Base-by-base conservation (phyloP, 2,329 filamentous ascomycete species). In the Scytalidium lignicola region DNA sequence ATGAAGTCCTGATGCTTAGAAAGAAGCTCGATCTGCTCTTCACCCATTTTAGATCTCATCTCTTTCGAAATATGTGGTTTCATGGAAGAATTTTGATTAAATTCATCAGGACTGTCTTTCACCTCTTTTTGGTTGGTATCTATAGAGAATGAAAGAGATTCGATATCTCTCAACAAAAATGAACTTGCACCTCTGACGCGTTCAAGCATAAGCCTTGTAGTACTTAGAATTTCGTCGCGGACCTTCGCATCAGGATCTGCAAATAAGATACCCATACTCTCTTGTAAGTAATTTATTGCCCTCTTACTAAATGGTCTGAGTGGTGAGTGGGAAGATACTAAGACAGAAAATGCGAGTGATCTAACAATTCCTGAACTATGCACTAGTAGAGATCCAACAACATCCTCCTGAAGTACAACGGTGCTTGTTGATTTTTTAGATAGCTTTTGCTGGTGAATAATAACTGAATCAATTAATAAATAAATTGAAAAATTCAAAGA, bases 201-300 rank as follows among this genome's bases (percentile, higher is more conserved):
- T 58, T 86, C 84, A 51, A 91, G 80, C 64, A 97, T 81, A 58
- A 85, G 83, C 53, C 88, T 85, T 2, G 86, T 82, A 53, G 88
- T 79, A 20, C 83, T 82, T 21, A 92, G 75, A 1, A 95, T 75
- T 57, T 95, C 89, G 50, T 91, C 86, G 49, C 93, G 82, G 56
- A 91, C 86, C 59, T 92, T 90, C 5, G 92, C 84, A 63, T 96
- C 90, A 0, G 88, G 83, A 54, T 96, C 91, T 2, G 89, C 82
- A 62, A 95, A 86, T 55, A 92, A 82, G 15, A 84, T 78, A 1
- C 79, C 75, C 3, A 97, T 69, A 51, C 88, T 82, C 28, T 71
- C 73, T 47, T 75, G 75, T 2, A 97, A 70, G 12, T 86, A 74
- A 2, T 69, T 65, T 2, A 96, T 72, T 0, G 84, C 77, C 9